Evolutionary conservation across 1,284 basidiomycete species (phyloP), one percentile per base, ranked within the genome.

Genomic region (Malassezia vespertilionis): DNA sequence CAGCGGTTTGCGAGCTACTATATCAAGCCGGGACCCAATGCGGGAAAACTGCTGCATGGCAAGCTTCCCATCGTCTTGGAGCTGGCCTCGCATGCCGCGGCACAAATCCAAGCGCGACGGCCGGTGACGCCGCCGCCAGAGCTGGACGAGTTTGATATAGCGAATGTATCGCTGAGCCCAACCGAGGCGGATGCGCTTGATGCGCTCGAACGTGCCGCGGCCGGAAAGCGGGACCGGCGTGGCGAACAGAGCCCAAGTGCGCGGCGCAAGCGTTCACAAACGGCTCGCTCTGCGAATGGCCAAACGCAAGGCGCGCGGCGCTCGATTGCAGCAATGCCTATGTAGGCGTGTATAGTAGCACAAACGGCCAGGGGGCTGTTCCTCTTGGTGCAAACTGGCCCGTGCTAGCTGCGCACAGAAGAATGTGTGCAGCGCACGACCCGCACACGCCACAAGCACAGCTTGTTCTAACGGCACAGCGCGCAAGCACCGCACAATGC

Each of bases 1-100:
- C 48, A 51, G 38, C 42, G 44, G 9, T 51, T 51, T 18, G 32
- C 42, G 2, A 51, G 36, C 33, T 30, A 51, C 37, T 51, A 51
- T 15, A 5, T 51, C 3, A 22, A 35, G 23, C 14, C 37, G 2
- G 48, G 48, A 5, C 38, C 48, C 2, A 17, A 18, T 14, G 42
- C 48, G n/a, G 14, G 22, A 3, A 26, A 23, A 4, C 38, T 50
- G 14, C 28, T 50, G 10, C 8, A 33, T 12, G 47, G 41, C 27
- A 18, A 39, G 4, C 1, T 35, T 5, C 33, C 9, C 3, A 30
- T 50, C 2, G 17, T 30, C 18, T 18, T 50, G 15, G 47, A 50
- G 22, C 44, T 50, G 47, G 21, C 47, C 6, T 17, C 24, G 20
- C 28, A 22, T 0, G 21, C 28, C 6, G 10, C 31, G 11, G 12